Percentiles rank a stretch among this genome's conserved stretches.
Conservation (phyloP, 2,329 filamentous ascomycete species). For the Plectosphaerella plurivora region DNA sequence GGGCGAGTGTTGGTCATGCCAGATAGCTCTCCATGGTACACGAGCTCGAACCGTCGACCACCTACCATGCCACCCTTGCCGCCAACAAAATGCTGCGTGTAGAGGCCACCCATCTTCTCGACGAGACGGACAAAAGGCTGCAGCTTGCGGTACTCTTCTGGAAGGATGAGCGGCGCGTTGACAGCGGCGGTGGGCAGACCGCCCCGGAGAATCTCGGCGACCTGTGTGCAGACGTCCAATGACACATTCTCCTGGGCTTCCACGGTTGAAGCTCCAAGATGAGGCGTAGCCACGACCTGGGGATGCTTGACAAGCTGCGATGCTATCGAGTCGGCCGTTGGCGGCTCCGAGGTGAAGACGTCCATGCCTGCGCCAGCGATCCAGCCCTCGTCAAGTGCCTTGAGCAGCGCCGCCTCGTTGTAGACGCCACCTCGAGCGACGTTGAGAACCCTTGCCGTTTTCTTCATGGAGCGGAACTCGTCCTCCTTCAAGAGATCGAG, state of each 20-base stretch:
- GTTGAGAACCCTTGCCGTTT: slow-evolving; percentile 69
- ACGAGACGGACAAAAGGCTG: slow-evolving; percentile 73
- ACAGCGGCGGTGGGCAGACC: slow-evolving; percentile 72
- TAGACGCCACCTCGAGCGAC: slow-evolving; percentile 78
- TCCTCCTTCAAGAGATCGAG: slow-evolving; percentile 65
- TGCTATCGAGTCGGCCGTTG: slow-evolving; percentile 49
- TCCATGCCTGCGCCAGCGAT: slow-evolving; percentile 77
- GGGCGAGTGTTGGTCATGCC: slow-evolving; percentile 70
- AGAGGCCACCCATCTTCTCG: slow-evolving; percentile 74
- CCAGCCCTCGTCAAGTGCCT: slow-evolving; percentile 63
- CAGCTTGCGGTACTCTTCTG: slow-evolving; percentile 73
- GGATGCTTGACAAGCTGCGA: slow-evolving; percentile 62
- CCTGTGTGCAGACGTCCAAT: slow-evolving; percentile 77
- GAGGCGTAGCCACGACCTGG: slow-evolving; percentile 72
- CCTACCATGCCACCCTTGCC: slow-evolving; percentile 41
- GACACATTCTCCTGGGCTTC: slow-evolving; percentile 84
- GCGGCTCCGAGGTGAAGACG: slow-evolving; percentile 74
- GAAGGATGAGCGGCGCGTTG: slow-evolving; percentile 76
- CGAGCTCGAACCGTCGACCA: slow-evolving; percentile 68
- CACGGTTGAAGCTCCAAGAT: slow-evolving; percentile 73
- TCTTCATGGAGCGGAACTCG: slow-evolving; percentile 69
- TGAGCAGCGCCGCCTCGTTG: slow-evolving; percentile 68
- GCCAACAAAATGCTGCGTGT: slow-evolving; percentile 68
- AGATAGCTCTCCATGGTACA: slow-evolving; percentile 72
- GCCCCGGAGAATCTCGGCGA: slow-evolving; percentile 67